Percentiles rank a stretch among this genome's conserved stretches.
phyloP scores from a whole-genome alignment of 2,329 filamentous ascomycete genomes.

The Fusarium continuum region DNA sequence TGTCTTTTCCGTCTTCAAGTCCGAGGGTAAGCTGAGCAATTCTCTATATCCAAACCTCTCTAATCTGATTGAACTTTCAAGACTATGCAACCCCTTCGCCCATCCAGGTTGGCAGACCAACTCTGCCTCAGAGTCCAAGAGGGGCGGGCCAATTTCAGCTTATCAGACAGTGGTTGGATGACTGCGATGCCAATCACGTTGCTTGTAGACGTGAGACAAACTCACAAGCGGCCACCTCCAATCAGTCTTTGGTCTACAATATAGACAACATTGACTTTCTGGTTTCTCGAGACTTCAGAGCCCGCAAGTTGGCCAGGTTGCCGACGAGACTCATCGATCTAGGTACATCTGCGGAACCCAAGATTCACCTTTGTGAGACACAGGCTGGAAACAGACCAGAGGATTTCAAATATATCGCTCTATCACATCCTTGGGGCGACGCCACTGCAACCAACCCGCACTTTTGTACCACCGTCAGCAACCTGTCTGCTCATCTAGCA shows the following conservation, averaged over 20 bases:
- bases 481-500: not conserved
- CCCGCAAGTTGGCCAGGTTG: not conserved
- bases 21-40: not conserved
- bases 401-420: not conserved
- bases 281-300: not conserved
- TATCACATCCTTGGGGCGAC: conserved; percentile 8
- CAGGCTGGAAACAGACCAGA: not conserved
- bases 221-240: not conserved
- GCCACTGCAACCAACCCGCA: not conserved
- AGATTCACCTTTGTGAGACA: not conserved
- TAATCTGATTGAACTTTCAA: not conserved
- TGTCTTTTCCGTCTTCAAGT: conserved; percentile 15
- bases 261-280: not conserved
- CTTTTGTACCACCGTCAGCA: not conserved
- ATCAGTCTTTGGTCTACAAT: not conserved
- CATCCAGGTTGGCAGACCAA: not conserved
- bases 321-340: conserved; percentile 5
- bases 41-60: too few relatives aligned
- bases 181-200: not conserved
- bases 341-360: not conserved
- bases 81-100: not conserved
- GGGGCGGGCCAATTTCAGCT: not conserved
- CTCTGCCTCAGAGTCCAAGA: not conserved
- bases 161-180: not conserved
- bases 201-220: not conserved